Base-by-base conservation (phyloP, 2,329 filamentous ascomycete species). In the Colletotrichum sp. region DNA sequence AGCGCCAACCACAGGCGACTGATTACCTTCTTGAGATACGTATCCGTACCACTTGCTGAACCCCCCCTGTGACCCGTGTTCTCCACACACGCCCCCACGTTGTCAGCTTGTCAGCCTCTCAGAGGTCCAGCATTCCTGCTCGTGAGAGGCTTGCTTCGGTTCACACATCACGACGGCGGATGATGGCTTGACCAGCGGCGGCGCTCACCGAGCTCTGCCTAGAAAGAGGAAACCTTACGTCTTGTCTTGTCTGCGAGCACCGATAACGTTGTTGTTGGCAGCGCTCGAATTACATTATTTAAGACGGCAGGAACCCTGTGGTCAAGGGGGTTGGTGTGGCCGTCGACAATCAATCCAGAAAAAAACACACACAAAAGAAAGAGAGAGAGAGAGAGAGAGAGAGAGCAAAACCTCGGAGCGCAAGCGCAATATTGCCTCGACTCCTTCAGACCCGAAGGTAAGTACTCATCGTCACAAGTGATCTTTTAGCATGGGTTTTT, bases 1-100 rank as follows among this genome's bases (percentile, higher is more conserved):
- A 18, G 34, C 61, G 68, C 66, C 60, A 74, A 74, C 71, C 58
- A 74, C 66, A 34, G 43, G 66, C 61, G n/a, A 71, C 27, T 71
- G 36, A 62, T 62, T 34, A 66, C 68, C 67, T 36, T 30, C 16
- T 52, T 52, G 10, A 52, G 43, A 52, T 52, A 52, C n/a, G 43
- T 52, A 52, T 22, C 43, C n/a, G 43, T 13, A 22, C 43, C n/a
- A 52, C 43, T 22, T 52, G 43, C 43, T 13, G n/a, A n/a, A 52
- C n/a, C 72, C 27, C 67, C 43, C 28, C 6, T 34, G 48, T 25
- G 71, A 13, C 60, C 48, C 36, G 13, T 39, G 66, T 55, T 32
- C 56, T 43, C 71, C 61, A 36, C 58, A 32, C 18, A 22, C 12
- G n/a, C 43, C 66, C 65, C 66, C 71, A 70, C 27, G 66, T 55